Conservation (phyloP, 208 protist species). For the Trichomonas gallinae region DNA sequence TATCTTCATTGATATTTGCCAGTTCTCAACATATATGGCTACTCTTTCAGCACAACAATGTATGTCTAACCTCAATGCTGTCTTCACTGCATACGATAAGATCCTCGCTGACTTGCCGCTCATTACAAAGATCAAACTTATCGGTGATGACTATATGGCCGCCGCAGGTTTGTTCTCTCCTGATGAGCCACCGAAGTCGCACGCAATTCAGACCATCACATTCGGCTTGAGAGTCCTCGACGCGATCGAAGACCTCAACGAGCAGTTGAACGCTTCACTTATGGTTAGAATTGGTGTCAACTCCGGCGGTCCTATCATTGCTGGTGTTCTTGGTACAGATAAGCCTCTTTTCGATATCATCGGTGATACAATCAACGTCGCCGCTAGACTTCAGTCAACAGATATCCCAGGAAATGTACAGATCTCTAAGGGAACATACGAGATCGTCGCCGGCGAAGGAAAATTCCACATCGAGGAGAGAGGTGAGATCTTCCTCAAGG, state of each 20-base stretch:
- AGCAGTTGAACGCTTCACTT: neutral
- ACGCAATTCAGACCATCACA: neutral
- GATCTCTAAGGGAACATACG: slow-evolving; percentile 1
- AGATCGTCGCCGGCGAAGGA: neutral
- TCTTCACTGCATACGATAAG: slow-evolving; percentile 5
- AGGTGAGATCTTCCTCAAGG: neutral
- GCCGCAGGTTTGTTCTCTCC: neutral
- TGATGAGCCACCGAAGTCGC: neutral
- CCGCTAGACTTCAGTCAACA: neutral
- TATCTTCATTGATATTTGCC: neutral
- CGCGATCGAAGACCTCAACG: slow-evolving; percentile 1
- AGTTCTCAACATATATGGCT: neutral
- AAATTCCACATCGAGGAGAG: neutral
- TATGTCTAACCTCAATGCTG: neutral
- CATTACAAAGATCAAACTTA: neutral
- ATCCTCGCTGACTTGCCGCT: neutral
- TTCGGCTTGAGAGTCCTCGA: neutral
- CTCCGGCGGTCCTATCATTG: neutral
- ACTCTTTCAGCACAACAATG: neutral
- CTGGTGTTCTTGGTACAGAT: neutral
- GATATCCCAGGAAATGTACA: neutral
- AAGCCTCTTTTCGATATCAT: slow-evolving; percentile 18
- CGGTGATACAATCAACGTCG: slow-evolving; percentile 11
- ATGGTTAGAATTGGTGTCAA: neutral
- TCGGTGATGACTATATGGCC: slow-evolving; percentile 11